Base-by-base conservation (phyloP, 1,139 yeast genomes). In the Debaryomyces psychrophilus region DNA sequence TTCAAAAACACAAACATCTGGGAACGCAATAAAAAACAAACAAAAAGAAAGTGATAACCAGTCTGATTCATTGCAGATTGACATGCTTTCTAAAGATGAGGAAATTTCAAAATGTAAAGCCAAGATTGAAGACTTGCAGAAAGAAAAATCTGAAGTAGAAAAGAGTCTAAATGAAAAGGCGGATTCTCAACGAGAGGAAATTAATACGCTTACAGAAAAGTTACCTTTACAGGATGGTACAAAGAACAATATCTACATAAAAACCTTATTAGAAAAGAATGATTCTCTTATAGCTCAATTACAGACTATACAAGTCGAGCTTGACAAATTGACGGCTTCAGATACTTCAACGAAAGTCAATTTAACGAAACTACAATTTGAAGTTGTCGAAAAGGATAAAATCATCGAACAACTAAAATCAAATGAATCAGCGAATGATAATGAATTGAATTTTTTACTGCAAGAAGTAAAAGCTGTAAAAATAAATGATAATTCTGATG, bases 281-380 rank as follows among this genome's bases (percentile, higher is more conserved):
- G 18, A 17, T 8, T 25, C 31, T 25, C 12, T 37, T 8, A 18
- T 15, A n/a, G 35, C n/a, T 26, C 27, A 37, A 15, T 33, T 27
- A 25, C 14, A 34, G 15, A 20, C 20, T 15, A 37, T 41, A 25
- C 23, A 40, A n/a, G 18, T 15, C 26, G 49, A 46, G 17, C 14
- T 39, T 33, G 38, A 36, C 11, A 11, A 20, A 36, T 20, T 28
- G 18, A 27, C 12, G 15, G 8, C 23, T 18, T 18, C 26, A 4
- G 17, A 39, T n/a, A 20, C 27, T 14, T 31, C 33, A 6, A 15
- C 22, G 23, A 39, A 37, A 17, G 12, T 41, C 7, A 26, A 22
- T 12, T 8, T 37, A 15, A 41, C 36, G 43, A 51, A 47, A 31
- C 49, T 50, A 37, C 52, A 55, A 36, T 41, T 46, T 37, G 59